These are phyloP conservation scores for Linnemannia elongata DNA, from an alignment of 192 early-diverging fungal species.

Conservation along the genomic window DNA sequence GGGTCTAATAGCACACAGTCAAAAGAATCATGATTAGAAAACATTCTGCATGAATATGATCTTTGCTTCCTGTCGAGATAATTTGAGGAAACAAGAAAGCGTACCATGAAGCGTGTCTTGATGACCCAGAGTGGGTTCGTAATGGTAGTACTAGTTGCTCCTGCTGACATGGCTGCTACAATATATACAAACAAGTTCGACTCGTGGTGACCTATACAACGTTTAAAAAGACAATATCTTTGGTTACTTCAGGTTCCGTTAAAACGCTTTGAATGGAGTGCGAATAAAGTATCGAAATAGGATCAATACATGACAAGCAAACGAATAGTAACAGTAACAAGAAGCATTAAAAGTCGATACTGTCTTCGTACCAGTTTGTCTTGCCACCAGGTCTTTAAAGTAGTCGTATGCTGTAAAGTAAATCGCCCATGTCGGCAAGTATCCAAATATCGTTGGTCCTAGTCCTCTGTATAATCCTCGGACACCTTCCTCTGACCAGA, in stretches of 20 bases:
- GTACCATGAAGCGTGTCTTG: slow-evolving; percentile 90
- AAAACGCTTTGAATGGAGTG: neutral
- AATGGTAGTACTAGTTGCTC: slow-evolving; percentile 78
- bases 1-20: slow-evolving; percentile 65
- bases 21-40: neutral
- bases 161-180: slow-evolving; percentile 89
- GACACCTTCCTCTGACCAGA: slow-evolving; percentile 85
- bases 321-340: neutral
- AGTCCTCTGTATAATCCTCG: slow-evolving; percentile 93
- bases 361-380: slow-evolving; percentile 39
- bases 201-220: slow-evolving; percentile 45
- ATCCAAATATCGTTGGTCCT: slow-evolving; percentile 88
- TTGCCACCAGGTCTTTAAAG: slow-evolving; percentile 68
- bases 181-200: slow-evolving; percentile 77
- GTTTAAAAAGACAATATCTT: neutral
- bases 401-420: slow-evolving; percentile 94
- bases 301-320: neutral
- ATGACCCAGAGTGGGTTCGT: slow-evolving; percentile 96
- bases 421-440: slow-evolving; percentile 92
- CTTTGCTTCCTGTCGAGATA: neutral
- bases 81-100: neutral
- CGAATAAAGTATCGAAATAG: neutral
- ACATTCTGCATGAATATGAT: neutral
- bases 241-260: neutral
- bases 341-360: neutral